These are phyloP conservation scores for Aspergillus sp. DNA, from an alignment of 2,329 filamentous ascomycete genomes.

Conservation along the genomic window DNA sequence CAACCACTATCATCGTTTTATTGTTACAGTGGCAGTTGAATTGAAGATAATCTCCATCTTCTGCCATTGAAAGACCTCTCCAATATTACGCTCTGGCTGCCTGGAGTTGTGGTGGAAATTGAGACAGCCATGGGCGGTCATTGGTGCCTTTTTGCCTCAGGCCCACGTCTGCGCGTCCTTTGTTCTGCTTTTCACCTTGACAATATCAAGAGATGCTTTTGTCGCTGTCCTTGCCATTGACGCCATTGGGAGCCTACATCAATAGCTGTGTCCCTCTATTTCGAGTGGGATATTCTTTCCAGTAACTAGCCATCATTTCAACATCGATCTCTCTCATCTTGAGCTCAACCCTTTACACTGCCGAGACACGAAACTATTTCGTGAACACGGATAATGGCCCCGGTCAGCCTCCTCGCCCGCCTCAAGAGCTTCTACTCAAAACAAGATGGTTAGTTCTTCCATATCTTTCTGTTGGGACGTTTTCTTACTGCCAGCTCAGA, in stretches of 20 bases:
- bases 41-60: too few relatives aligned
- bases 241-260: slow-evolving; percentile 4
- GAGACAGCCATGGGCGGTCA: neutral
- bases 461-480: neutral
- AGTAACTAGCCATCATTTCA: neutral
- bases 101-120: neutral
- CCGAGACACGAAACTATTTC: neutral
- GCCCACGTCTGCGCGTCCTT: slow-evolving; percentile 14
- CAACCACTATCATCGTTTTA: too few relatives aligned
- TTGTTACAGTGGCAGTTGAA: too few relatives aligned
- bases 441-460: slow-evolving; percentile 31
- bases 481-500: slow-evolving; percentile 30
- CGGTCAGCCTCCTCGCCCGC: slow-evolving; percentile 36
- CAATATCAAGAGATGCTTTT: slow-evolving; percentile 3
- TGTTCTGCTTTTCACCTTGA: slow-evolving; percentile 14
- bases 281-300: neutral
- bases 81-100: too few relatives aligned
- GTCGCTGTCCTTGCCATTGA: neutral
- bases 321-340: neutral
- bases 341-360: neutral
- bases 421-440: slow-evolving; percentile 40
- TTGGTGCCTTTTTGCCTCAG: slow-evolving; percentile 18
- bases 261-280: slow-evolving; percentile 6
- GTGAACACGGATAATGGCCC: slow-evolving; percentile 33
- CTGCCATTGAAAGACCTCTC: too few relatives aligned